Conservation (phyloP, 345 rosid species). For the Brassica juncea region DNA sequence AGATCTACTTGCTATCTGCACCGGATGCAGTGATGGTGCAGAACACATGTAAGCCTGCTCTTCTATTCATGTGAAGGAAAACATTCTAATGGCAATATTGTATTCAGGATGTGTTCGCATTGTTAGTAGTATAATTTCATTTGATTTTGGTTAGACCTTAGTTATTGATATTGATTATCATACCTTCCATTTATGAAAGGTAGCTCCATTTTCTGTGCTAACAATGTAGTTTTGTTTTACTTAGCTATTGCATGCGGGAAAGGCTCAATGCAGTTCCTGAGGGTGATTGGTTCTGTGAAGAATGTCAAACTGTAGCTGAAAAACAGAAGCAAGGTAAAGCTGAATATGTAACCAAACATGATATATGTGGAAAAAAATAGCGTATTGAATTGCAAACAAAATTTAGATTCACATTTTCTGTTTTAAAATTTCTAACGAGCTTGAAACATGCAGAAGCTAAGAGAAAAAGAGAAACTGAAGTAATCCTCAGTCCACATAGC, state of each 20-base stretch:
- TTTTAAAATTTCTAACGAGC: slow-evolving; percentile 27
- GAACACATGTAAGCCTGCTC: slow-evolving; percentile 90
- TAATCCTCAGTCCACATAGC: slow-evolving; percentile 36
- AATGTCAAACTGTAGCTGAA: slow-evolving; percentile 74
- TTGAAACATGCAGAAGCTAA: slow-evolving; percentile 56
- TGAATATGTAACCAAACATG: slow-evolving; percentile 4
- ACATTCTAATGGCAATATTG: slow-evolving; percentile 16
- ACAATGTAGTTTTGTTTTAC: slow-evolving; percentile 31
- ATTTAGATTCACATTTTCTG: slow-evolving; percentile 5
- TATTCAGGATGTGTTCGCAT: slow-evolving; percentile 11
- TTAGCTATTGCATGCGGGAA: slow-evolving; percentile 96
- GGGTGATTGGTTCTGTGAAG: slow-evolving; percentile 97
- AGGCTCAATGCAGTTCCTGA: slow-evolving; percentile 82
- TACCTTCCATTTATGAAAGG: slow-evolving; percentile 11
- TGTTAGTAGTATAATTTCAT: neutral
- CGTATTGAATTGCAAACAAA: slow-evolving; percentile 9
- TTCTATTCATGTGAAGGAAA: slow-evolving; percentile 19
- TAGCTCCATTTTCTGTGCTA: slow-evolving; percentile 16
- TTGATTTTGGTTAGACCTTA: slow-evolving; percentile 1
- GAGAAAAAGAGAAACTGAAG: slow-evolving; percentile 49
- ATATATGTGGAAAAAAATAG: neutral
- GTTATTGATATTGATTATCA: neutral
- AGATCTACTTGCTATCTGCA: slow-evolving; percentile 91
- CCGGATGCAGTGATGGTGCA: slow-evolving; percentile 94
- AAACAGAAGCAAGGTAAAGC: slow-evolving; percentile 67